Base-by-base conservation (phyloP, 345 rosid genomes). In the Citrus trifoliata region DNA sequence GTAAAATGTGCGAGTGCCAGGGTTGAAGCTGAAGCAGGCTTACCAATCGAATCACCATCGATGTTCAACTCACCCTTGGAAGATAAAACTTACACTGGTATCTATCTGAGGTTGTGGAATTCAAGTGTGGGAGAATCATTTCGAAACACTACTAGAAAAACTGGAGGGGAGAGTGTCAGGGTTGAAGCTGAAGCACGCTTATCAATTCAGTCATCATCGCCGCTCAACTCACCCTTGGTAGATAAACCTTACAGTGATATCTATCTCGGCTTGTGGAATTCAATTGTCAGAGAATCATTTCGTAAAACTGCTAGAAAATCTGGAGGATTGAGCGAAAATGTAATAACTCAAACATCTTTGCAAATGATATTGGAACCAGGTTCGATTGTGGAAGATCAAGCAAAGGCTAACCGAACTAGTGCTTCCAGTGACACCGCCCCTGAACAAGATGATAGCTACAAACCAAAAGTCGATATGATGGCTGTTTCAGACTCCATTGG, bases 101-200 rank as follows among this genome's bases (percentile, higher is more conserved):
- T 78, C 70, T 79, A 74, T 82, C 84, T 82, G 46, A 65, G 66
- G 64, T 59, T 84, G 30, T 84, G 89, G 86, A 71, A 86, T 67
- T 82, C 86, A 28, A 81, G 73, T 28, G 84, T 84, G 19, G 89
- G 87, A 22, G 79, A 84, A 68, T 77, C 79, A 6, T 86, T 86
- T 67, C 71, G 76, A 12, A 58, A 35, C 42, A 28, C n/a, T 28
- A 65, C 53, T 25, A 76, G 61, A 51, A 61, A 84, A 67, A 65
- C 27, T 22, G 79, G 74, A 12, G 76, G 24, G 42, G 76, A 79
- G 60, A 79, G 58, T 6, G 46, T 70, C 66, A 76, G 83, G 78
- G 76, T 83, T 42, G 85, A 86, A 70, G 83, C 85, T 3, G 85
- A 83, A 79, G 80, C 78, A 32, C 77, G 78, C 59, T 30, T 80